Conservation (phyloP, 2,329 filamentous ascomycete species). For the Falciphora oryzae region DNA sequence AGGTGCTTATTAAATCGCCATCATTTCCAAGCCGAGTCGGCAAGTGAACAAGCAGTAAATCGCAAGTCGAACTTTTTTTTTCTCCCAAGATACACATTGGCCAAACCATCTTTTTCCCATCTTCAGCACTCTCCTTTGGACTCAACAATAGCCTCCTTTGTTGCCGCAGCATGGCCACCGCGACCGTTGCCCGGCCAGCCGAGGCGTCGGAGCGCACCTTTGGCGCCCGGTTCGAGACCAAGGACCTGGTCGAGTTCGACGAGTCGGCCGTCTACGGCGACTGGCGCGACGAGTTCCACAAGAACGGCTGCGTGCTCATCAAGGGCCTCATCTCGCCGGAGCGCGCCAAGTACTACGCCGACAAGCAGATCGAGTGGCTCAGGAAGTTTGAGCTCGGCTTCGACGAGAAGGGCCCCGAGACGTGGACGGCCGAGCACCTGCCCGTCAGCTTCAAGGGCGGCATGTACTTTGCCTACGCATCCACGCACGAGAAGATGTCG, state of each 20-base stretch:
- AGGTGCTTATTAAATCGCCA: too few relatives aligned
- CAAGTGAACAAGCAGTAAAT: too few relatives aligned
- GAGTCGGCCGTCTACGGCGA: conserved; percentile 27
- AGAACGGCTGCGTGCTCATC: conserved; percentile 34
- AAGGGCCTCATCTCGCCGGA: conserved; percentile 32
- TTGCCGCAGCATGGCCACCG: not conserved
- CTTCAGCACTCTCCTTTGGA: too few relatives aligned
- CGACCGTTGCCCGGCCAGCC: not conserved
- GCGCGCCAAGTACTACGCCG: conserved; percentile 19
- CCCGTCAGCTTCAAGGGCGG: conserved; percentile 37
- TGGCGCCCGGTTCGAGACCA: conserved; percentile 11
- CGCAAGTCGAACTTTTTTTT: too few relatives aligned
- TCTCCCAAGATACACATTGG: too few relatives aligned
- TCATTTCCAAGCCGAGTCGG: too few relatives aligned
- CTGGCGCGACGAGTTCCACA: conserved; percentile 38
- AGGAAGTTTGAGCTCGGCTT: conserved; percentile 35
- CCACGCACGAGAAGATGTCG: conserved; percentile 33
- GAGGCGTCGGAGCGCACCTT: not conserved
- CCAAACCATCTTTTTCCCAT: too few relatives aligned
- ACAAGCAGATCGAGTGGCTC: conserved; percentile 27
- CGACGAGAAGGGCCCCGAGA: conserved; percentile 29
- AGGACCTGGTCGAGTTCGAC: conserved; percentile 15
- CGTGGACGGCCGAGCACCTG: conserved; percentile 37
- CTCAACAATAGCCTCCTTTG: not conserved
- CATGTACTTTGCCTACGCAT: conserved; percentile 7